Base-by-base conservation (phyloP, 164 flowering plant genomes). In the Annona cherimola region DNA sequence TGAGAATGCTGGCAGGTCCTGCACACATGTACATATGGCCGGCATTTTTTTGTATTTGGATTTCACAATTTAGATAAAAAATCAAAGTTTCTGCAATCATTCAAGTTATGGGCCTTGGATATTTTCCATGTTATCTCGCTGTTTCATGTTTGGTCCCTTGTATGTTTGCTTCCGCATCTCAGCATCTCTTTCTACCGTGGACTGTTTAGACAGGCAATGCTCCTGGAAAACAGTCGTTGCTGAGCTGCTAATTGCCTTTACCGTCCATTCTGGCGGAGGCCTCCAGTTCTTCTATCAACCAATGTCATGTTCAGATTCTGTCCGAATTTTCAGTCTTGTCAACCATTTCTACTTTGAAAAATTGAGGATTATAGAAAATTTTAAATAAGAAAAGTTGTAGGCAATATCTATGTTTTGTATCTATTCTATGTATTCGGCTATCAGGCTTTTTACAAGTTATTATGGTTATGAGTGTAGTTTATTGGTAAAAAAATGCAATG, bases 21-120 rank as follows among this genome's bases (percentile, higher is more conserved):
- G 40, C 20, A 20, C 35, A 11, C 46, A 64, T 75, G 77, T 75
- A 75, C 35, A 26, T 62, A 75, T 75, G 69, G 69, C 73, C 50
- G 7, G 50, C 40, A 39, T 20, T 20, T 20, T 20, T 8, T 60
- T 40, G 35, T 41, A n/a, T 62, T 40, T 14, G 4, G 7, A 43
- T 45, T 26, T 73, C 45, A 59, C 14, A 14, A 55, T 57, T 8
- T 18, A 55, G 39, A 69, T 69, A 39, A 26, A 26, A 26, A 4
- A 9, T 57, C n/a, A 11, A 40, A 2, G 9, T 18, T 41, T 4
- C 44, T 50, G 57, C 57, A 4, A 35, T 50, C 26, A 1, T 69
- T 35, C 67, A 64, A 8, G 67, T 41, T 64, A 41, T 62, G 41
- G 67, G 67, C 9, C 67, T 40, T 43, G 11, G 14, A 7, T 50